phyloP scores from a whole-genome alignment of 495 filamentous ascomycete genomes.

The Astrothelium subdiscretum region DNA sequence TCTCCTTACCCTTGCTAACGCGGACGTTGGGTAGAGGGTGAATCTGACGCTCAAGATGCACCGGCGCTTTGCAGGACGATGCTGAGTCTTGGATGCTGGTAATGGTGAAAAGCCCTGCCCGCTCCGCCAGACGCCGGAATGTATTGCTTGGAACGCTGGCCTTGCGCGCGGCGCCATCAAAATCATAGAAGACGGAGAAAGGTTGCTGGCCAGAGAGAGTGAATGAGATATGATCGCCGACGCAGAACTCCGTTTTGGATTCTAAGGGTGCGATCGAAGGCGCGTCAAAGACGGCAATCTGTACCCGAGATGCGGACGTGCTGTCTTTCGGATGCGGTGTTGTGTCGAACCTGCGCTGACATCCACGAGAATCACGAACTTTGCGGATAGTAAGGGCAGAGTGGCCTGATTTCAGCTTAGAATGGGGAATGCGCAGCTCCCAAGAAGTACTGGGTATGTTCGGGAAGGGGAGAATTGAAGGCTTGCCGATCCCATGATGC shows the following conservation, averaged over 20 bases:
- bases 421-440: slow-evolving; percentile 71
- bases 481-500: slow-evolving; percentile 67
- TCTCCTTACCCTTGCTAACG: slow-evolving; percentile 67
- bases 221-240: slow-evolving; percentile 86
- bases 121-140: slow-evolving; percentile 85
- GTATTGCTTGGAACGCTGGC: slow-evolving; percentile 63
- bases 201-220: slow-evolving; percentile 77
- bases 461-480: slow-evolving; percentile 66
- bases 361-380: slow-evolving; percentile 75
- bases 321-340: slow-evolving; percentile 27
- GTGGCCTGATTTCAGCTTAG: slow-evolving; percentile 68
- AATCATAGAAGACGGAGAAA: slow-evolving; percentile 87
- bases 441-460: slow-evolving; percentile 62
- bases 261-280: slow-evolving; percentile 83
- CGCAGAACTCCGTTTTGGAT: slow-evolving; percentile 80
- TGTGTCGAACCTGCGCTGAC: slow-evolving; percentile 57
- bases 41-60: slow-evolving; percentile 65
- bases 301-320: slow-evolving; percentile 44
- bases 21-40: slow-evolving; percentile 84
- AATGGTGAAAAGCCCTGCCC: slow-evolving; percentile 77
- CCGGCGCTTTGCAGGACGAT: slow-evolving; percentile 68
- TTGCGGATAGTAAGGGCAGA: slow-evolving; percentile 79
- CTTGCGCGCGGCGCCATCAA: slow-evolving; percentile 63
- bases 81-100: slow-evolving; percentile 72
- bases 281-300: slow-evolving; percentile 81